Conservation (phyloP, 2,329 filamentous ascomycete species). For the Xylariaceae sp. region DNA sequence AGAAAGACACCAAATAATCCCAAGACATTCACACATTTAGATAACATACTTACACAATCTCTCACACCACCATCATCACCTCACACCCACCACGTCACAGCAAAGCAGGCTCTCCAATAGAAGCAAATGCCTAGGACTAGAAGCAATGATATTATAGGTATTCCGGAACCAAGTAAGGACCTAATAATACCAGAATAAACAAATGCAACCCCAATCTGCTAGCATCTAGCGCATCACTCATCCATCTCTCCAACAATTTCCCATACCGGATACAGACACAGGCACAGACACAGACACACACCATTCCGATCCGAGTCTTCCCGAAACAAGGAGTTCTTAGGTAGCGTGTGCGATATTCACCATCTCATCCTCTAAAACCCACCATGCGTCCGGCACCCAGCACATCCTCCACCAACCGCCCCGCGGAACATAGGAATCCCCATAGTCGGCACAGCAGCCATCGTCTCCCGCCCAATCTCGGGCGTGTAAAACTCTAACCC, state of each 20-base stretch:
- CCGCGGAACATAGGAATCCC: neutral
- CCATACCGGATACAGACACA: too few species aligned
- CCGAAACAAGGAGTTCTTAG: neutral
- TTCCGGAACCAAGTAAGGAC: too few species aligned
- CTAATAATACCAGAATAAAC: too few species aligned
- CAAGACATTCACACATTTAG: too few species aligned
- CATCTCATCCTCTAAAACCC: conserved; percentile 14
- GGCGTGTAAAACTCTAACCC: neutral
- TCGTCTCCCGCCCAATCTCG: neutral
- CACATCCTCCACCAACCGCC: neutral
- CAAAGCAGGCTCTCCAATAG: too few species aligned
- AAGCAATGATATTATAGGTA: too few species aligned
- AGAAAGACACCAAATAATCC: too few species aligned
- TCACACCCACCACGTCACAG: too few species aligned
- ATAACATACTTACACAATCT: too few species aligned
- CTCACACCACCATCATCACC: too few species aligned
- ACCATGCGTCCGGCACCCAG: conserved; percentile 13
- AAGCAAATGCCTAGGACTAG: too few species aligned
- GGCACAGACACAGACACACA: neutral
- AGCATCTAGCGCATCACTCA: neutral
- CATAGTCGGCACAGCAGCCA: neutral
- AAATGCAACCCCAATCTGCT: too few species aligned
- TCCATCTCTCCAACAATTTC: neutral
- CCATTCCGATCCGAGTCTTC: neutral
- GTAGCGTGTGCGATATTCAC: conserved; percentile 2